Base-by-base conservation (phyloP, 768 basidiomycete genomes). In the Naganishia randhawae region DNA sequence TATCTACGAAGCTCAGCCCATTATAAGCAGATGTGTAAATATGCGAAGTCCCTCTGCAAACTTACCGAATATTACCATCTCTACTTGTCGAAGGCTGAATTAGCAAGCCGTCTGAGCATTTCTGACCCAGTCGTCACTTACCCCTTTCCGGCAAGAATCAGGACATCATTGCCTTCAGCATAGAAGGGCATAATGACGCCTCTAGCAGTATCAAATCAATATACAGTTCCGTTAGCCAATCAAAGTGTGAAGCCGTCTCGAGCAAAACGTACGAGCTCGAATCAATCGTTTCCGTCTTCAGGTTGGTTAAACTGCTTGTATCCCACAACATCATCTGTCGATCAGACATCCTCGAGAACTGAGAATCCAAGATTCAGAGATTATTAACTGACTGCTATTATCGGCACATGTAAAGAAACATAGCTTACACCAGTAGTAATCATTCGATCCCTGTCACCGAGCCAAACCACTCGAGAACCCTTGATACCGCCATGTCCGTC, bases 131-230 rank as follows among this genome's bases (percentile, higher is more conserved):
- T 37, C 22, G 63, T 14, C 22, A 77, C 83, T 67, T 70, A 90
- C 89, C 91, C 92, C 81, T 95, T 95, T 57, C 93, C 92, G 79
- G 91, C 92, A 68, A 91, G 83, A 85, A 92, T 91, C 50, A 93
- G 81, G 64, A 96, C 89, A 72, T 90, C 89, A 78, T 95, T 97
- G 73, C 79, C 80, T 37, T 95, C 93, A 48, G 86, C 87, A 88
- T 91, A 98, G 86, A 96, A 96, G 1, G 95, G 95, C 93, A 98
- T 98, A 50, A 94, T 79, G 11, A 95, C 91, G 42, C 95, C 95
- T 16, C 77, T 78, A n/a, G 45, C 32, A n/a, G 45, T 48, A 39
- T 8, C n/a, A 55, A 33, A 16, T 35, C 48, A n/a, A 50, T n/a
- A 22, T n/a, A 45, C 14, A 10, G 67, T 22, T 33, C 3, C 0